Evolutionary conservation across 2,329 filamentous ascomycete genomes (phyloP).

Genomic region (Nothopassalora personata): DNA sequence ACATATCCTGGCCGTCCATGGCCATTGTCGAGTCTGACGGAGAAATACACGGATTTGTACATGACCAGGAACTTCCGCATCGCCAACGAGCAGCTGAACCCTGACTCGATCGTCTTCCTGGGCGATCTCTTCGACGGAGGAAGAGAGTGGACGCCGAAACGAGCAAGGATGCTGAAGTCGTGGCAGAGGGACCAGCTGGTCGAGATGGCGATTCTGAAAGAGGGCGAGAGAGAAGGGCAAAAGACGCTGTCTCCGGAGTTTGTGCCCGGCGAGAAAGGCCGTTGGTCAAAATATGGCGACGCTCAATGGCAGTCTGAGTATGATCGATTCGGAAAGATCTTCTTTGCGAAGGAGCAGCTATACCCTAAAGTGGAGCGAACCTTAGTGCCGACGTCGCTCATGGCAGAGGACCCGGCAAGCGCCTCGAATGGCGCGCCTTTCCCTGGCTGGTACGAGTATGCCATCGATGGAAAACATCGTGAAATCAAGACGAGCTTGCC

Average conservation of each 20-base stretch:
- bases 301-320: conserved; percentile 86
- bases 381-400: conserved; percentile 21
- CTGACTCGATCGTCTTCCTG: conserved; percentile 83
- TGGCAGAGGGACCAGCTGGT: conserved; percentile 21
- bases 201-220: conserved; percentile 16
- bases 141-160: conserved; percentile 79
- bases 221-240: conserved; percentile 20
- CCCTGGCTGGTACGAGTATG: conserved; percentile 56
- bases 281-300: conserved; percentile 68
- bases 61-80: conserved; percentile 75
- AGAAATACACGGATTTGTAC: conserved; percentile 81
- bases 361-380: conserved; percentile 24
- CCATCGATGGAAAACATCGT: conserved; percentile 59
- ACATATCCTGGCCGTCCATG: conserved; percentile 84
- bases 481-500: conserved; percentile 80
- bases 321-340: conserved; percentile 76
- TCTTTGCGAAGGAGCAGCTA: conserved; percentile 49
- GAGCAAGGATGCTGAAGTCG: conserved; percentile 25
- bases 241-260: conserved; percentile 21
- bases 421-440: conserved; percentile 40
- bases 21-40: conserved; percentile 62
- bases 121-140: conserved; percentile 95
- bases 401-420: conserved; percentile 17
- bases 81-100: conserved; percentile 69
- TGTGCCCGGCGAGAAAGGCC: conserved; percentile 28